Percentiles rank a stretch among this genome's conserved stretches.
These are phyloP conservation scores for Eruca vesicaria DNA, from an alignment of 441 rosid species.

Conservation along the genomic window DNA sequence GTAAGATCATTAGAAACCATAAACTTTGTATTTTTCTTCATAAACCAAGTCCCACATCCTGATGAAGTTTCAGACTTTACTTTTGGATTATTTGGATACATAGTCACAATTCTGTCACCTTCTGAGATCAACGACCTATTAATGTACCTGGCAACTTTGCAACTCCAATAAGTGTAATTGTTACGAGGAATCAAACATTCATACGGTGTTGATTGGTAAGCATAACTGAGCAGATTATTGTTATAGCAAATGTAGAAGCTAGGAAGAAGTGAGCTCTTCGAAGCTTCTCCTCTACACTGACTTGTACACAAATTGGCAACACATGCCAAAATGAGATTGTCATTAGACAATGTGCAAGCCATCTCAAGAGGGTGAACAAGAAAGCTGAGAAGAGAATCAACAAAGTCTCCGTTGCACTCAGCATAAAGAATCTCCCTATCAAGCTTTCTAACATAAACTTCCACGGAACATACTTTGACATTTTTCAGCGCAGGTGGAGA, in stretches of 20 bases:
- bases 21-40: slow-evolving; percentile 2
- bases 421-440: neutral
- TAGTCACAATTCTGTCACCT: neutral
- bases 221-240: neutral
- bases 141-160: neutral
- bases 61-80: neutral
- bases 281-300: neutral
- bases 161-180: neutral
- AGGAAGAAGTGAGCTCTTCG: neutral
- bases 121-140: neutral
- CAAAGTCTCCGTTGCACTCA: neutral
- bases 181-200: neutral
- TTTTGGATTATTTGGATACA: neutral
- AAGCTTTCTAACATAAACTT: neutral
- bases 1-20: slow-evolving; percentile 4
- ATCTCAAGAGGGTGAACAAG: neutral
- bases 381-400: neutral
- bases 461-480: neutral
- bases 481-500: neutral
- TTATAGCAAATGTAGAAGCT: neutral
- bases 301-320: neutral
- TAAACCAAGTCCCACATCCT: neutral
- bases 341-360: neutral
- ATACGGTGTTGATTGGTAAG: neutral
- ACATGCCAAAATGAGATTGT: neutral